These are phyloP conservation scores for Claviceps digitariae DNA, from an alignment of 2,329 filamentous ascomycete species.

Conservation along the genomic window DNA sequence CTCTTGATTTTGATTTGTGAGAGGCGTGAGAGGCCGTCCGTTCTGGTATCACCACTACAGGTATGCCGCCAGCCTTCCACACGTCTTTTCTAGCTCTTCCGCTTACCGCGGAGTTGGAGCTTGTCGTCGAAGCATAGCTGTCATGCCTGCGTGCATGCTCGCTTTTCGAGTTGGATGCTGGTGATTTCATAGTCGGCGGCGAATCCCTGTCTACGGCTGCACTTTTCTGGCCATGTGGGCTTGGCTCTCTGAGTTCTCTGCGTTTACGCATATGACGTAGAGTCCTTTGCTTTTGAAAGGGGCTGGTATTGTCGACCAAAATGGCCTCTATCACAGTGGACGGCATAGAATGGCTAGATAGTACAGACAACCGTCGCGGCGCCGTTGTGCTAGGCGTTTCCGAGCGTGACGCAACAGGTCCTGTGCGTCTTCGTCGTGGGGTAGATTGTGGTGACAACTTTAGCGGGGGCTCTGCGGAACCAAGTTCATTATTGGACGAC, in stretches of 20 bases:
- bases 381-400: slow-evolving; percentile 29
- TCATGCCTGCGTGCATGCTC: slow-evolving; percentile 23
- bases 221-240: slow-evolving; percentile 6
- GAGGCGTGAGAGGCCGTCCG: slow-evolving; percentile 43
- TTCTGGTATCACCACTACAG: slow-evolving; percentile 48
- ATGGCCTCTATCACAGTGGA: slow-evolving; percentile 47
- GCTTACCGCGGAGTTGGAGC: slow-evolving; percentile 37
- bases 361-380: slow-evolving; percentile 34
- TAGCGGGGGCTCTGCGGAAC: slow-evolving; percentile 22
- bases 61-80: slow-evolving; percentile 45
- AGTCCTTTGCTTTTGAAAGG: slow-evolving; percentile 34
- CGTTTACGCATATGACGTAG: slow-evolving; percentile 50
- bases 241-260: slow-evolving; percentile 33
- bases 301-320: slow-evolving; percentile 32
- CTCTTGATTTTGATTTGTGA: slow-evolving; percentile 34
- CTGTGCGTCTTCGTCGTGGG: slow-evolving; percentile 8
- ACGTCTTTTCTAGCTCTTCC: slow-evolving; percentile 43
- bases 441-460: slow-evolving; percentile 20
- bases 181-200: slow-evolving; percentile 13
- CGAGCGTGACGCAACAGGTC: slow-evolving; percentile 22
- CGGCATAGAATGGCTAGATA: slow-evolving; percentile 39
- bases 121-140: slow-evolving; percentile 35
- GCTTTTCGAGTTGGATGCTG: slow-evolving; percentile 15
- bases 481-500: slow-evolving; percentile 30
- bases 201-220: slow-evolving; percentile 6